Base-by-base conservation (phyloP, 345 rosid species). In the Balakata baccata region DNA sequence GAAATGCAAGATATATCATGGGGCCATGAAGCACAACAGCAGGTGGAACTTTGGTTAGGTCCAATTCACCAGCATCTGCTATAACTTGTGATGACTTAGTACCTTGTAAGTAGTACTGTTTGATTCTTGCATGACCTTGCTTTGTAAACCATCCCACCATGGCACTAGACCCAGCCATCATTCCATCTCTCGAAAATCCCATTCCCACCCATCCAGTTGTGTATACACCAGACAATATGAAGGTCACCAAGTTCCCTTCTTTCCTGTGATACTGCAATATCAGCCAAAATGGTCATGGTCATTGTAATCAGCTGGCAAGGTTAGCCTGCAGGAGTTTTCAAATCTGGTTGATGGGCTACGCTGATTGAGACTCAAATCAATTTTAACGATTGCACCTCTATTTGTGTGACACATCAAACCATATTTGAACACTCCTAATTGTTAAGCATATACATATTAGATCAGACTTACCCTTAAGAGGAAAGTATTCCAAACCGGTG, bases 141-240 rank as follows among this genome's bases (percentile, higher is more conserved):
- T 78, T 88, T 74, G 81, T 88, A 22, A 94, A 79, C 97, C 97
- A 94, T 10, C 98, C 97, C 11, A 89, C 86, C 91, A 92, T 89
- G 8, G 97, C 95, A 68, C 93, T 94, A 1, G 97, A 90, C 38
- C 98, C 98, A 23, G 82, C 82, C 98, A 94, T 94, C 86, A 78
- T 81, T n/a, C 98, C 97, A 41, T 90, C 90, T 78, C 68, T 88
- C 0, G 97, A 94, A 78, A 92, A 94, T 8, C 97, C 98, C 0
- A 94, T 86, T 13, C 97, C 93, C 10, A 90, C 95, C 98, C 98
- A 92, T 12, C 98, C 98, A 11, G 87, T 87, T 0, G 97, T 92
- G 75, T 92, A 94, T n/a, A 85, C 56, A 20, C 91, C 97, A 1
- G 97, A 92, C 53, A 89, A 25, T 71, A 94, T 78, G 14, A 89